Percentiles rank a stretch among this genome's conserved stretches.
Conservation (phyloP, 805 yeast genomes). For the Candida takata region DNA sequence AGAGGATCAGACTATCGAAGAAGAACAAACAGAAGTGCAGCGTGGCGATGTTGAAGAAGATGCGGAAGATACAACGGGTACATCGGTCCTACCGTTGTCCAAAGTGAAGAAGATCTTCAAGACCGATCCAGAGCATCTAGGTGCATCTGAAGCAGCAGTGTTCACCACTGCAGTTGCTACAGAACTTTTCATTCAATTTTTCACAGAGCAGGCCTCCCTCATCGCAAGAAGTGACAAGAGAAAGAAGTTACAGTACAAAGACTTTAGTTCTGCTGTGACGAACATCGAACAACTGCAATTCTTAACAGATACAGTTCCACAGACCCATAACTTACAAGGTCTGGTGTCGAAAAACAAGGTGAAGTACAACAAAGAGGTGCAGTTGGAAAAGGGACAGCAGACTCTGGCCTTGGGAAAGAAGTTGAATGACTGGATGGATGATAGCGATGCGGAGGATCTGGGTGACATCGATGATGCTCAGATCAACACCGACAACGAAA, state of each 20-base stretch:
- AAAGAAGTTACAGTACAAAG: slow-evolving; percentile 63
- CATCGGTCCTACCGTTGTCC: slow-evolving; percentile 49
- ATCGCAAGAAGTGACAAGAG: slow-evolving; percentile 59
- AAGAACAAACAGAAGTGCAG: background rate
- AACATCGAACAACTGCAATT: slow-evolving; percentile 55
- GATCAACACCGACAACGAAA: slow-evolving; percentile 7
- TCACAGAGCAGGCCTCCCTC: slow-evolving; percentile 64
- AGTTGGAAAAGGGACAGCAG: slow-evolving; percentile 36
- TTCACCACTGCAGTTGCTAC: slow-evolving; percentile 73
- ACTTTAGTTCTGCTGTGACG: slow-evolving; percentile 57
- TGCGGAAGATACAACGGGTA: slow-evolving; percentile 23
- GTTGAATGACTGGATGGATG: slow-evolving; percentile 19
- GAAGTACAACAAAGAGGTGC: slow-evolving; percentile 13
- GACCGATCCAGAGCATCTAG: slow-evolving; percentile 65
- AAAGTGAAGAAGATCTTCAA: slow-evolving; percentile 67
- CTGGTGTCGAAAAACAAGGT: slow-evolving; percentile 39
- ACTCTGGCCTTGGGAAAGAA: slow-evolving; percentile 26
- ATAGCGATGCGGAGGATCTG: slow-evolving; percentile 19
- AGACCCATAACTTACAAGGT: slow-evolving; percentile 43
- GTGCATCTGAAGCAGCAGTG: slow-evolving; percentile 66
- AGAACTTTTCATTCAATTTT: slow-evolving; percentile 61
- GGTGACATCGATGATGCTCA: slow-evolving; percentile 15
- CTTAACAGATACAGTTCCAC: slow-evolving; percentile 61
- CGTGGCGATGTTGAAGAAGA: slow-evolving; percentile 2
- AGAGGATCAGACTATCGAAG: background rate